phyloP scores from a whole-genome alignment of 768 basidiomycete species.

The Suillus luteus region DNA sequence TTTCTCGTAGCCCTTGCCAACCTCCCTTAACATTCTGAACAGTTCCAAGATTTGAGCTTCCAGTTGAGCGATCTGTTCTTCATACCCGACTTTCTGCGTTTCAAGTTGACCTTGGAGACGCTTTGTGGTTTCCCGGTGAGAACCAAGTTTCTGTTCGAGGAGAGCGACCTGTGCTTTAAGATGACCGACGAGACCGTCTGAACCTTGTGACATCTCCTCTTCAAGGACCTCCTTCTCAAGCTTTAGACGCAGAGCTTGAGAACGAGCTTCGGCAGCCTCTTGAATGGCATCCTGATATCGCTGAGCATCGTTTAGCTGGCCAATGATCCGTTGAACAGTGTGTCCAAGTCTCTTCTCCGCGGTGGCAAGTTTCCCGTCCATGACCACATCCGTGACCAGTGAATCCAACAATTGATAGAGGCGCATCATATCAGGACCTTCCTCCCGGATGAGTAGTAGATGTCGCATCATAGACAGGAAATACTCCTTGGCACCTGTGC shows the following conservation, averaged over 20 bases:
- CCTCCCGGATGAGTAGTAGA: constrained; percentile 85
- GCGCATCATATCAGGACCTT: constrained; percentile 79
- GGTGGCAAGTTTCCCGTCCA: constrained; percentile 86
- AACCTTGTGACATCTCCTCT: constrained; percentile 77
- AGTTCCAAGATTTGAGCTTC: constrained; percentile 92
- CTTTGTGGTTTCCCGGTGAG: constrained; percentile 78
- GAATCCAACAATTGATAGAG: constrained; percentile 92
- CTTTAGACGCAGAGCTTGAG: constrained; percentile 62
- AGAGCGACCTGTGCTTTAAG: constrained; percentile 71
- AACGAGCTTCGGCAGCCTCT: constrained; percentile 71
- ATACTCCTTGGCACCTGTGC: constrained; percentile 77
- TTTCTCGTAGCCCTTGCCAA: constrained; percentile 73
- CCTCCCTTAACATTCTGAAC: constrained; percentile 90
- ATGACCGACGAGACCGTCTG: constrained; percentile 81
- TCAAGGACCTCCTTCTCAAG: constrained; percentile 83
- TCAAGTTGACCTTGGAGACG: constrained; percentile 77
- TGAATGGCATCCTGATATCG: constrained; percentile 75
- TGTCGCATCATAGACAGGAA: constrained; percentile 96
- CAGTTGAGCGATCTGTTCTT: constrained; percentile 84
- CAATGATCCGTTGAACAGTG: constrained; percentile 86
- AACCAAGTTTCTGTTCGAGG: constrained; percentile 74
- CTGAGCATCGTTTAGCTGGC: constrained; percentile 89
- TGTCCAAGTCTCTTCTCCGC: constrained; percentile 85
- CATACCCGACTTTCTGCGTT: constrained; percentile 75
- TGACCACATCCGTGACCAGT: constrained; percentile 85